Conservation (phyloP, 148 eudicot genomes). For the Polygonum maritimum region DNA sequence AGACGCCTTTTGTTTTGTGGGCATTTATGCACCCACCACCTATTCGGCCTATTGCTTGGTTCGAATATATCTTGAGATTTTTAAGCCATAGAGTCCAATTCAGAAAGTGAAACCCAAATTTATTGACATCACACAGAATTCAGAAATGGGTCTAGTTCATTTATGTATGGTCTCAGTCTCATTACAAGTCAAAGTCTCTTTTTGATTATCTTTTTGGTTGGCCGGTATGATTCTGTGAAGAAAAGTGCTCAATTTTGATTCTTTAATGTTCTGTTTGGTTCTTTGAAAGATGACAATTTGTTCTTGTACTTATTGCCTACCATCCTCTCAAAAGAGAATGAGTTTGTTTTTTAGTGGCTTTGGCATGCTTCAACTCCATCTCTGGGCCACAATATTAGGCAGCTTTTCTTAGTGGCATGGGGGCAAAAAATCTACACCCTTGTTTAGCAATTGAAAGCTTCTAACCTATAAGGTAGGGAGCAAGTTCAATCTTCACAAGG, state of each 20-base stretch:
- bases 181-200: constrained; percentile 1
- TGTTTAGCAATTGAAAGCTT: neutral
- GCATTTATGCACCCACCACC: neutral
- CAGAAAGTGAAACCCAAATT: neutral
- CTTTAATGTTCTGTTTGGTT: neutral
- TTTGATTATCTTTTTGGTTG: neutral
- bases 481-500: neutral
- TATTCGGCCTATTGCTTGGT: constrained; percentile 7
- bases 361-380: constrained; percentile 3
- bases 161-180: constrained; percentile 1
- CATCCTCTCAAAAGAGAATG: neutral
- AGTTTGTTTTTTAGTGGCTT: neutral
- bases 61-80: neutral
- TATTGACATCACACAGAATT: neutral
- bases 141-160: neutral
- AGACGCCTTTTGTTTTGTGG: constrained; percentile 6
- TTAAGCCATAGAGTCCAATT: neutral
- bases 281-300: neutral
- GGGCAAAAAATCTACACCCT: constrained; percentile 2
- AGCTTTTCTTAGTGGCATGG: constrained; percentile 2
- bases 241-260: neutral
- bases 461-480: neutral
- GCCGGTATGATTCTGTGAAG: neutral
- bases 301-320: neutral
- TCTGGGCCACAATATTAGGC: neutral